Evolutionary conservation across 176 grass and related monocot genomes (phyloP).

Genomic region (Oryza meridionalis): DNA sequence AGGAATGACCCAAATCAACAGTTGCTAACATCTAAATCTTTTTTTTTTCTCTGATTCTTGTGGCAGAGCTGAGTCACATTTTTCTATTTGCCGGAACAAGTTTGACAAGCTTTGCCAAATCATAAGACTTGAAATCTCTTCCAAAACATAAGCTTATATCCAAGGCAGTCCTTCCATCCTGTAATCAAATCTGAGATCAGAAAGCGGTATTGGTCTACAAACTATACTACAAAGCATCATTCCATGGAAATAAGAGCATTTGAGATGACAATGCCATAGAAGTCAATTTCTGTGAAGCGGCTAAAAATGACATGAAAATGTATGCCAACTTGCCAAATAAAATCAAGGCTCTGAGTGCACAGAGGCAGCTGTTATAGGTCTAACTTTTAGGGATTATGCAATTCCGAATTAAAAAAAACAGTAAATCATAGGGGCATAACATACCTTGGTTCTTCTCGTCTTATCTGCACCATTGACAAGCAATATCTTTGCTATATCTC

Average conservation of each 20-base stretch:
- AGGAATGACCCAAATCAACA: neutral
- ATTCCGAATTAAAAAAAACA: neutral
- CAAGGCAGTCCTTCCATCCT: conserved; percentile 87
- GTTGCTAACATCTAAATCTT: neutral
- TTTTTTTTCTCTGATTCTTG: conserved; percentile 3
- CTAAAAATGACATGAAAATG: conserved; percentile 22
- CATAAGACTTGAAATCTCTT: conserved; percentile 96
- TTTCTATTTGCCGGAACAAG: conserved; percentile 73
- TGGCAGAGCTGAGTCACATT: conserved; percentile 30
- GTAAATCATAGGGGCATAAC: conserved; percentile 1
- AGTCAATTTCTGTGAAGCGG: neutral
- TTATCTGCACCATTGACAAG: conserved; percentile 89
- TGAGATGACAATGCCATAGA: neutral
- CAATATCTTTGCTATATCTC: conserved; percentile 82
- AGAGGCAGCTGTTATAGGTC: neutral
- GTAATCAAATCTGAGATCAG: conserved; percentile 30
- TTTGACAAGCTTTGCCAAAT: conserved; percentile 89
- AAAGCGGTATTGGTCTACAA: neutral
- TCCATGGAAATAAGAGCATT: neutral
- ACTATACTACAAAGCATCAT: neutral
- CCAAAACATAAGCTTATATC: conserved; percentile 94
- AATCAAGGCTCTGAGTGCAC: neutral
- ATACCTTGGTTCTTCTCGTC: conserved; percentile 84
- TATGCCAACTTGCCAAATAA: neutral
- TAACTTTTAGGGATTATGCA: neutral